Conservation (phyloP, 768 basidiomycete species). For the Dictyophora rubrovolvata region DNA sequence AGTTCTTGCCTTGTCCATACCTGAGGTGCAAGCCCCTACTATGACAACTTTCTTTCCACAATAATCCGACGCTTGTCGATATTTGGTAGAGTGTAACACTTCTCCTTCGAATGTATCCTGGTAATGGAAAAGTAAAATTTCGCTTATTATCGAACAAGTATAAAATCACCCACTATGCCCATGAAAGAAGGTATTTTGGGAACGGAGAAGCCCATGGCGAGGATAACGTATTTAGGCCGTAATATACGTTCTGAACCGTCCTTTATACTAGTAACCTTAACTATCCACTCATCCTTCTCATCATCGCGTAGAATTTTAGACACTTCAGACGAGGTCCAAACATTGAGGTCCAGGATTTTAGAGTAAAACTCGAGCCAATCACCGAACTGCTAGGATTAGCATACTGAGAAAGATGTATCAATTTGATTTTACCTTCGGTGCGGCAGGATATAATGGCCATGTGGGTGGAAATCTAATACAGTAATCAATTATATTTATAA, state of each 20-base stretch:
- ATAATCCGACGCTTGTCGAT: constrained; percentile 46
- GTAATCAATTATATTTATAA: not conserved
- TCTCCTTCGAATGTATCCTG: constrained; percentile 54
- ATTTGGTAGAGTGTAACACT: constrained; percentile 46
- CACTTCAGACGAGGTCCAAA: constrained; percentile 36
- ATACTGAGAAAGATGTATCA: not conserved
- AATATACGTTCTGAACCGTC: constrained; percentile 14
- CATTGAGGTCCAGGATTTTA: constrained; percentile 47
- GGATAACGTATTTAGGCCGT: constrained; percentile 35
- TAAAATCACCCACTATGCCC: constrained; percentile 14
- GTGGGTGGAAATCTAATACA: constrained; percentile 40
- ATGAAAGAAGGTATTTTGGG: constrained; percentile 36
- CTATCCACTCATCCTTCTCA: constrained; percentile 15
- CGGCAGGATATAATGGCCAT: constrained; percentile 52
- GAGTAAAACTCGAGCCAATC: constrained; percentile 62
- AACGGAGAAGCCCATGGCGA: constrained; percentile 46
- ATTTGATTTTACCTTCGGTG: constrained; percentile 28
- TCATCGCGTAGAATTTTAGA: constrained; percentile 4
- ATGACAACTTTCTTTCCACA: constrained; percentile 62
- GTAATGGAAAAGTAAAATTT: not conserved
- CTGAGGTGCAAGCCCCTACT: constrained; percentile 56
- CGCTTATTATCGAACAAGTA: not conserved
- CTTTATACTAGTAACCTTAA: constrained; percentile 13
- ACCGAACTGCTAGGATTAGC: constrained; percentile 34
- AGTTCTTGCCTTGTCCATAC: constrained; percentile 15